A percentile compares a stretch with the other conserved stretches of the same genome.
These are phyloP conservation scores for Mucor sp. DNA, from an alignment of 371 early-diverging fungal genomes.

Conservation along the genomic window DNA sequence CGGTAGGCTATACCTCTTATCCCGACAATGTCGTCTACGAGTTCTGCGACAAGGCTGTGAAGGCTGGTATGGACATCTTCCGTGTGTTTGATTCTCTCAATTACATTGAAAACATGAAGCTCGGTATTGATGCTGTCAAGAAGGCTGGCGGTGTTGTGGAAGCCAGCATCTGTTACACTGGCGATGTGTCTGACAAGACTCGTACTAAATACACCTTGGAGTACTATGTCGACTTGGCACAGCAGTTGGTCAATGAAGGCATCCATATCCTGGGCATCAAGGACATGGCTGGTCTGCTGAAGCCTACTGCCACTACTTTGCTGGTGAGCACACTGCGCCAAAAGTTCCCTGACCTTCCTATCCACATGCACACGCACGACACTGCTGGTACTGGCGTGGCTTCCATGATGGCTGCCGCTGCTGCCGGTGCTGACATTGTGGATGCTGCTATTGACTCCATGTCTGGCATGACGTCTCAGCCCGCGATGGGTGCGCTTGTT, in stretches of 20 bases:
- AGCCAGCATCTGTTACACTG: slow-evolving; percentile 92
- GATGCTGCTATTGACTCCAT: slow-evolving; percentile 92
- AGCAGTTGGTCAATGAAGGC: slow-evolving; percentile 85
- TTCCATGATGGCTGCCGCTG: slow-evolving; percentile 88
- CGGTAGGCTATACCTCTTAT: slow-evolving; percentile 96
- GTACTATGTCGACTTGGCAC: slow-evolving; percentile 92
- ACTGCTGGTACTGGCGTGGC: slow-evolving; percentile 97
- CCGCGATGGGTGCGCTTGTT: slow-evolving; percentile 94
- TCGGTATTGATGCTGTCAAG: slow-evolving; percentile 93
- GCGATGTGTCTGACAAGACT: slow-evolving; percentile 86
- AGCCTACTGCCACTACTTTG: slow-evolving; percentile 86
- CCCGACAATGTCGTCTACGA: slow-evolving; percentile 96
- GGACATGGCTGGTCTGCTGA: slow-evolving; percentile 97
- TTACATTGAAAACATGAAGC: slow-evolving; percentile 91
- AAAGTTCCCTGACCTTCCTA: slow-evolving; percentile 89
- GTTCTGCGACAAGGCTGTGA: slow-evolving; percentile 90
- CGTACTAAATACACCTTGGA: slow-evolving; percentile 80
- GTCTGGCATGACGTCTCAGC: slow-evolving; percentile 97
- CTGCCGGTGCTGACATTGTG: slow-evolving; percentile 94
- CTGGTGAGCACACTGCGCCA: slow-evolving; percentile 82
- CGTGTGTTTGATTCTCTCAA: slow-evolving; percentile 96
- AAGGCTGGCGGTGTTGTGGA: slow-evolving; percentile 95
- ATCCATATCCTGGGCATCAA: slow-evolving; percentile 95
- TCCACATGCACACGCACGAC: slow-evolving; percentile 97
- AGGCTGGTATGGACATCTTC: slow-evolving; percentile 94